A percentile compares a stretch with the other conserved stretches of the same genome.
phyloP scores from a whole-genome alignment of 257 asterid species.

The Scutellaria baicalensis region DNA sequence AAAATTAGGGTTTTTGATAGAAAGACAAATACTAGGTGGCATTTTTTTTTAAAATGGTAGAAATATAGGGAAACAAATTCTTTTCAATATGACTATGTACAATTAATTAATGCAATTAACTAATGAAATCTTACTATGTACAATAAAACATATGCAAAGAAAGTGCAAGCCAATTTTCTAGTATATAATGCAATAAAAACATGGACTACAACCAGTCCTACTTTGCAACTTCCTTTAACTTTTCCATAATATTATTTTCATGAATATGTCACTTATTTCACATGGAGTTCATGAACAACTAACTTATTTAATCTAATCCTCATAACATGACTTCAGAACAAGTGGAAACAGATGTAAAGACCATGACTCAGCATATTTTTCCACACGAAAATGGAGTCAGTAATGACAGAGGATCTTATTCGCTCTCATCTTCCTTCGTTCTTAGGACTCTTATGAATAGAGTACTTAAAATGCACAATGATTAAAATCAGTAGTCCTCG shows the following conservation, averaged over 20 bases:
- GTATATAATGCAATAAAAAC: neutral
- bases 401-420: neutral
- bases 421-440: neutral
- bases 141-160: neutral
- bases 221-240: slow-evolving; percentile 10
- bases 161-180: slow-evolving; percentile 26
- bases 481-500: neutral
- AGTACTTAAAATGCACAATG: neutral
- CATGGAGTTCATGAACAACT: neutral
- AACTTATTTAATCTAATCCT: neutral
- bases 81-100: too few relatives aligned
- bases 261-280: slow-evolving; percentile 10
- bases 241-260: neutral
- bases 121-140: neutral
- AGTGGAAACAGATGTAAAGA: neutral
- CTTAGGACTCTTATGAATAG: neutral
- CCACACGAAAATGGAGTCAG: neutral
- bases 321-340: neutral
- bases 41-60: too few relatives aligned
- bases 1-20: too few relatives aligned
- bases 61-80: too few relatives aligned
- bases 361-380: neutral
- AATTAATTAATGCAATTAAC: too few relatives aligned
- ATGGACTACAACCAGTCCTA: slow-evolving; percentile 1
- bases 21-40: too few relatives aligned